These are phyloP conservation scores for Penicillium sp. DNA, from an alignment of 2,329 filamentous ascomycete species.

Conservation along the genomic window DNA sequence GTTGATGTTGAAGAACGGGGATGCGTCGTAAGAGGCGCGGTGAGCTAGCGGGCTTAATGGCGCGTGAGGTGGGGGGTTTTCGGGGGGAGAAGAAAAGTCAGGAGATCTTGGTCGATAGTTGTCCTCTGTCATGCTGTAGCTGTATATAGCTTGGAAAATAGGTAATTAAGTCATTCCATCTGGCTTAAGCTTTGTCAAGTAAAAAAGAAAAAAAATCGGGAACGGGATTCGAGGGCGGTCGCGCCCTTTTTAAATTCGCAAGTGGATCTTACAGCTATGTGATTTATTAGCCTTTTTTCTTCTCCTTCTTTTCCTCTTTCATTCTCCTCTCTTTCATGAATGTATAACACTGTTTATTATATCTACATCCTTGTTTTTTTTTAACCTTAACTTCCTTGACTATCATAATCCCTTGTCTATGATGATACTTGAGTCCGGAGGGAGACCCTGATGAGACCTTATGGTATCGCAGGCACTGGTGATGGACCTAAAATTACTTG, in stretches of 20 bases:
- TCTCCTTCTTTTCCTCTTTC: neutral
- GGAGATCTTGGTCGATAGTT: conserved; percentile 52
- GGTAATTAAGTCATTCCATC: conserved; percentile 2
- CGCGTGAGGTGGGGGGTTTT: conserved; percentile 31
- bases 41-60: conserved; percentile 37
- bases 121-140: conserved; percentile 46
- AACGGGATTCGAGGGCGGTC: conserved; percentile 18
- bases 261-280: conserved; percentile 5
- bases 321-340: neutral
- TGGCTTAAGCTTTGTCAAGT: conserved; percentile 20
- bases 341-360: neutral
- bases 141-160: neutral
- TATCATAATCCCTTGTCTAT: conserved; percentile 3
- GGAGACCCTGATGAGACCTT: conserved; percentile 30
- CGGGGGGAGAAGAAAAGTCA: conserved; percentile 50
- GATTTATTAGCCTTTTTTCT: conserved; percentile 8
- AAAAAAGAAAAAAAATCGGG: conserved; percentile 4
- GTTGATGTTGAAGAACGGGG: conserved; percentile 46
- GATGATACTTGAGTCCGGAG: conserved; percentile 35
- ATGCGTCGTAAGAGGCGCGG: conserved; percentile 48
- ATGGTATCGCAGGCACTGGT: conserved; percentile 36
- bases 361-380: neutral
- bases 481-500: conserved; percentile 57
- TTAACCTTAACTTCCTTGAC: no score
- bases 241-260: conserved; percentile 39